These are phyloP conservation scores for Thermochaetoides dissita DNA, from an alignment of 2,329 filamentous ascomycete species.

Conservation along the genomic window DNA sequence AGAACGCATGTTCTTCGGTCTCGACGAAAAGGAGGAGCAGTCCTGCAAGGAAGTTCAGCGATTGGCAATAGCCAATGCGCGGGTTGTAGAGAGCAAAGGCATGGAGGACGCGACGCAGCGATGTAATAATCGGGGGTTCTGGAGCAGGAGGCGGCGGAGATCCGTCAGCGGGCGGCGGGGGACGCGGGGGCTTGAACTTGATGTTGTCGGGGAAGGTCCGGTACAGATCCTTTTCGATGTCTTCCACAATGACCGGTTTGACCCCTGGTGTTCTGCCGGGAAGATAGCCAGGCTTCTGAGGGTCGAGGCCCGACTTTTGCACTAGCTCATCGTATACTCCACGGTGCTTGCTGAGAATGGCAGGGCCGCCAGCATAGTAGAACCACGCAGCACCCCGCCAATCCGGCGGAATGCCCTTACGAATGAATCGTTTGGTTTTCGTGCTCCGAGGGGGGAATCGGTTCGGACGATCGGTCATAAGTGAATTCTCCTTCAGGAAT, in stretches of 20 bases:
- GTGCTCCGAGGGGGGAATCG: slow-evolving; percentile 67
- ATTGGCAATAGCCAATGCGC: slow-evolving; percentile 87
- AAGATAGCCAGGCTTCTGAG: slow-evolving; percentile 5
- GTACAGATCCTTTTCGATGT: slow-evolving; percentile 86
- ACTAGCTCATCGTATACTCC: slow-evolving; percentile 65
- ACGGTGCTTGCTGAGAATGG: slow-evolving; percentile 59
- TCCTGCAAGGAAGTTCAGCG: slow-evolving; percentile 85
- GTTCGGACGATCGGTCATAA: slow-evolving; percentile 57
- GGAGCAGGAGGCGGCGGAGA: slow-evolving; percentile 1
- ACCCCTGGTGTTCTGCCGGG: slow-evolving; percentile 27
- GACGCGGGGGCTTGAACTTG: slow-evolving; percentile 50
- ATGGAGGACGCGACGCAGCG: slow-evolving; percentile 71
- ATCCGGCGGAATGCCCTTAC: slow-evolving; percentile 86
- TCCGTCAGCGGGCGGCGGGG: slow-evolving; percentile 17
- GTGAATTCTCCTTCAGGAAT: slow-evolving; percentile 60
- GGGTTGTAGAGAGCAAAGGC: slow-evolving; percentile 88
- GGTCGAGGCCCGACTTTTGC: slow-evolving; percentile 25
- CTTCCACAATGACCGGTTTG: slow-evolving; percentile 64
- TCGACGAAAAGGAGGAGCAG: slow-evolving; percentile 77
- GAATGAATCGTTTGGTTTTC: slow-evolving; percentile 79
- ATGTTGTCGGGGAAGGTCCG: slow-evolving; percentile 92
- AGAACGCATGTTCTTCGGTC: slow-evolving; percentile 81
- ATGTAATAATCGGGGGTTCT: slow-evolving; percentile 67
- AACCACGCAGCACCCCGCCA: slow-evolving; percentile 96
- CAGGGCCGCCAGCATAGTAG: slow-evolving; percentile 81